phyloP scores from a whole-genome alignment of 768 basidiomycete species.

The Suillus brevipes region DNA sequence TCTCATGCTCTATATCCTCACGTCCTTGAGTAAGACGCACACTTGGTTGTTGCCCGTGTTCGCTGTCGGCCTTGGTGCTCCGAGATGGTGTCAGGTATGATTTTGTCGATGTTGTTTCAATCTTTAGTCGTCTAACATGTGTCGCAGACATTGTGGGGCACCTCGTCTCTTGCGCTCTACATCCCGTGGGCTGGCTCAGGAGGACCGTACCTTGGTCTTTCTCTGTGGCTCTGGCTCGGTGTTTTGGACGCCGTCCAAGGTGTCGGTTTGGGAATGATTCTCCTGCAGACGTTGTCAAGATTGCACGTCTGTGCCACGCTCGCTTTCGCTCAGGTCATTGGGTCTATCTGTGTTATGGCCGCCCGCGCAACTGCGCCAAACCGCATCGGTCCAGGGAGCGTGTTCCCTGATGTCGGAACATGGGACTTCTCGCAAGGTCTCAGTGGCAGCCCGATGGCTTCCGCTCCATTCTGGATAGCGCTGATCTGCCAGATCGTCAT shows the following conservation, averaged over 20 bases:
- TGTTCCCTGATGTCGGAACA: constrained; percentile 89
- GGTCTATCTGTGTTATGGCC: constrained; percentile 88
- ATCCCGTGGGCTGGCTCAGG: constrained; percentile 88
- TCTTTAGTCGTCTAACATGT: background rate
- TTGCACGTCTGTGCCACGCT: constrained; percentile 93
- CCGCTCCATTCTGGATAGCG: constrained; percentile 87
- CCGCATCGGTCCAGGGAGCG: constrained; percentile 82
- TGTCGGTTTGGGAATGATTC: constrained; percentile 90
- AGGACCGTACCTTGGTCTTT: constrained; percentile 88
- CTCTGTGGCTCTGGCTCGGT: constrained; percentile 93
- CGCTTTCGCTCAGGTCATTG: constrained; percentile 87
- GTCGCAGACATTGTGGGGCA: constrained; percentile 86
- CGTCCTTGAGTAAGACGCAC: constrained; percentile 87
- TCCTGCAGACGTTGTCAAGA: constrained; percentile 88
- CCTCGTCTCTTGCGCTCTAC: constrained; percentile 88
- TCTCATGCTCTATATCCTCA: constrained; percentile 69
- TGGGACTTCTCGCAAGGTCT: constrained; percentile 85
- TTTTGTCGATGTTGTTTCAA: background rate
- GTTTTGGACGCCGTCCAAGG: constrained; percentile 94
- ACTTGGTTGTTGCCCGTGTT: constrained; percentile 96
- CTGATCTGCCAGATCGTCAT: constrained; percentile 78
- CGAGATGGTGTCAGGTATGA: constrained; percentile 88
- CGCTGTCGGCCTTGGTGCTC: constrained; percentile 91
- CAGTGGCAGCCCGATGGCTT: constrained; percentile 77
- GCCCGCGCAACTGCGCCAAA: constrained; percentile 91